Evolutionary conservation across 2,329 filamentous ascomycete species (phyloP).

Genomic region (Huntiella moniliformis): DNA sequence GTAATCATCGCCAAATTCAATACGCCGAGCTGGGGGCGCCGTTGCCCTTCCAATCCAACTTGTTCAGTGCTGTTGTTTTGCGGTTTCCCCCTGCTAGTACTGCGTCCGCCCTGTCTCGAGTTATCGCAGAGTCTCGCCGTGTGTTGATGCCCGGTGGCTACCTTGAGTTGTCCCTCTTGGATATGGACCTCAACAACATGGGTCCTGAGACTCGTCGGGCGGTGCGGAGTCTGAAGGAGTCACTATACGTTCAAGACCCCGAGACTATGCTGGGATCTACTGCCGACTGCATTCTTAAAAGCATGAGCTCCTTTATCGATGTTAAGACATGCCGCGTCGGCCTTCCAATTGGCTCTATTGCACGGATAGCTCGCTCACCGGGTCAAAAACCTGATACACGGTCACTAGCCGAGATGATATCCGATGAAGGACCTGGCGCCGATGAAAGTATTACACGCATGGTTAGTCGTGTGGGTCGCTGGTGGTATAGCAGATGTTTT

Average conservation of each 20-base stretch:
- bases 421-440: slow-evolving; percentile 46
- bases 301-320: slow-evolving; percentile 50
- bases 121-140: slow-evolving; percentile 56
- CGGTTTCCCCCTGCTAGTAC: slow-evolving; percentile 56
- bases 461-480: slow-evolving; percentile 76
- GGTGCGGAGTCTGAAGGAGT: slow-evolving; percentile 52
- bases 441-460: slow-evolving; percentile 83
- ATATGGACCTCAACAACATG: slow-evolving; percentile 70
- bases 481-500: slow-evolving; percentile 94
- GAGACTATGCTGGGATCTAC: slow-evolving; percentile 41
- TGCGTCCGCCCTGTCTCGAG: slow-evolving; percentile 48
- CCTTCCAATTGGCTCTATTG: slow-evolving; percentile 41
- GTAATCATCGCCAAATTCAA: slow-evolving; percentile 59
- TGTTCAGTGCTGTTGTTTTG: slow-evolving; percentile 58
- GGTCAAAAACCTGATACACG: slow-evolving; percentile 27
- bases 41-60: slow-evolving; percentile 59
- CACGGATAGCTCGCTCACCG: slow-evolving; percentile 14
- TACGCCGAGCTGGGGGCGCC: slow-evolving; percentile 42
- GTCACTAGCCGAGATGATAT: slow-evolving; percentile 53
- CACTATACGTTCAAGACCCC: slow-evolving; percentile 41
- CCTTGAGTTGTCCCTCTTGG: slow-evolving; percentile 61
- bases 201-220: slow-evolving; percentile 50
- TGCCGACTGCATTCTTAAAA: slow-evolving; percentile 41
- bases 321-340: slow-evolving; percentile 63
- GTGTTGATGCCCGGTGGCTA: slow-evolving; percentile 62